phyloP scores from a whole-genome alignment of 495 filamentous ascomycete species.

The Sabuloglossum arenarium region DNA sequence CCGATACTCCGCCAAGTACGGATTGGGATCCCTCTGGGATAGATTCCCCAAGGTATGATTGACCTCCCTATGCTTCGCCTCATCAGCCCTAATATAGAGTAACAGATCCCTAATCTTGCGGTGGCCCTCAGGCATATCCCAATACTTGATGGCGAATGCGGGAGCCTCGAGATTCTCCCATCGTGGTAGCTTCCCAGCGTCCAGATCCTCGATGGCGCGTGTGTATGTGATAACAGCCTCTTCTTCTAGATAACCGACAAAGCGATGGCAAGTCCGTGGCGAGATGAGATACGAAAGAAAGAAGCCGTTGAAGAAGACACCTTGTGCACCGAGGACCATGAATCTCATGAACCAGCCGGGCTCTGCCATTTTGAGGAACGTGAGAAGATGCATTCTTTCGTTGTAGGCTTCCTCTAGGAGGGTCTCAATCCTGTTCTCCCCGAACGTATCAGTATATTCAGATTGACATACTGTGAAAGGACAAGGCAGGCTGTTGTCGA shows the following conservation, averaged over 20 bases:
- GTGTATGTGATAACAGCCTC: constrained; percentile 94
- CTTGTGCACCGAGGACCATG: constrained; percentile 65
- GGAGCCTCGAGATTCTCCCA: constrained; percentile 68
- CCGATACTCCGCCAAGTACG: constrained; percentile 61
- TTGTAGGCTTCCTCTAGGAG: constrained; percentile 88
- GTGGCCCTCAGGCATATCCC: constrained; percentile 73
- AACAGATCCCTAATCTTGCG: constrained; percentile 72
- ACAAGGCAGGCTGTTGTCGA: neutral
- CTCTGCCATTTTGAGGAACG: constrained; percentile 81
- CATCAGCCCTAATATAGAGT: constrained; percentile 77
- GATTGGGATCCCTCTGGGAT: constrained; percentile 75
- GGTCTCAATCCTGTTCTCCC: constrained; percentile 52
- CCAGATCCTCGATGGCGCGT: constrained; percentile 65
- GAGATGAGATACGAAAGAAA: constrained; percentile 80
- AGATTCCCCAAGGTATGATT: constrained; percentile 88
- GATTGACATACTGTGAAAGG: neutral
- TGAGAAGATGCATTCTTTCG: constrained; percentile 89
- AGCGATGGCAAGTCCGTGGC: constrained; percentile 79
- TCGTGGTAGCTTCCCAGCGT: constrained; percentile 57
- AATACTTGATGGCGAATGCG: constrained; percentile 75
- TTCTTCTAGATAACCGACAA: constrained; percentile 93
- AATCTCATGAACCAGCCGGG: constrained; percentile 76
- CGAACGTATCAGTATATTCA: neutral
- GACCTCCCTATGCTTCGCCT: constrained; percentile 92
- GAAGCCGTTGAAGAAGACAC: constrained; percentile 87